These are phyloP conservation scores for Hyphochytrium catenoides DNA, from an alignment of 352 stramenopile genomes.

Conservation along the genomic window DNA sequence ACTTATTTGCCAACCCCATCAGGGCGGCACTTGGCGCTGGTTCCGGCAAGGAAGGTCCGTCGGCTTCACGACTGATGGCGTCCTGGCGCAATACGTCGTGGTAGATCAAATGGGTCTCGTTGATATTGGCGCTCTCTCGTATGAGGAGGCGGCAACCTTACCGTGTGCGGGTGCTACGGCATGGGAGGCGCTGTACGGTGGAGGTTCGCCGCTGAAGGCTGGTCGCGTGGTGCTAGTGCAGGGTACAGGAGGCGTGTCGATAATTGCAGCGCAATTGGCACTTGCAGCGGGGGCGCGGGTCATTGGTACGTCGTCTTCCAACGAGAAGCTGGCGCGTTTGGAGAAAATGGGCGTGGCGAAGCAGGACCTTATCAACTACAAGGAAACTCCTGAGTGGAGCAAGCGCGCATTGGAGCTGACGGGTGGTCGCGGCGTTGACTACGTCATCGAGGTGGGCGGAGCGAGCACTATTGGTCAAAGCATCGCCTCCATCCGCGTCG, in stretches of 20 bases:
- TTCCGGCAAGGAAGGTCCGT: conserved; percentile 8
- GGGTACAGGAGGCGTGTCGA: conserved; percentile 13
- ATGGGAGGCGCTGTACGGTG: conserved; percentile 13
- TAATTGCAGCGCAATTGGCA: conserved; percentile 11
- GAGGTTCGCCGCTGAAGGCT: conserved; percentile 1
- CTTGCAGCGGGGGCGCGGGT: conserved; percentile 14
- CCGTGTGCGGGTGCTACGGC: conserved; percentile 11
- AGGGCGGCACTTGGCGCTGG: conserved; percentile 8
- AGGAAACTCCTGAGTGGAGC: conserved; percentile 12
- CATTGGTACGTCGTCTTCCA: conserved; percentile 13
- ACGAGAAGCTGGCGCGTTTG: conserved; percentile 12
- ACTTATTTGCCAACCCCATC: conserved; percentile 11
- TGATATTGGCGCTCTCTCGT: conserved; percentile 11
- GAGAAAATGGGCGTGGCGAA: conserved; percentile 13
- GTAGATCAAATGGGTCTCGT: conserved; percentile 10
- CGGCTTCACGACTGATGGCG: conserved; percentile 12
- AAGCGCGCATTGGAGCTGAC: conserved; percentile 11
- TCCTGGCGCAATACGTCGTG: conserved; percentile 11
- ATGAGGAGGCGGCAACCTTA: conserved; percentile 11
- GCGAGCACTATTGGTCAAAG: conserved; percentile 15
- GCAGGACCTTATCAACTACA: conserved; percentile 16
- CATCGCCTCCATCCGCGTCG: conserved; percentile 11
- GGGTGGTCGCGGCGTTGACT: conserved; percentile 11
- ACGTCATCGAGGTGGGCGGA: conserved; percentile 15
- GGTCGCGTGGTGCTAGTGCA: conserved; percentile 11